phyloP scores from a whole-genome alignment of 345 rosid genomes.

The Hypericum perforatum region DNA sequence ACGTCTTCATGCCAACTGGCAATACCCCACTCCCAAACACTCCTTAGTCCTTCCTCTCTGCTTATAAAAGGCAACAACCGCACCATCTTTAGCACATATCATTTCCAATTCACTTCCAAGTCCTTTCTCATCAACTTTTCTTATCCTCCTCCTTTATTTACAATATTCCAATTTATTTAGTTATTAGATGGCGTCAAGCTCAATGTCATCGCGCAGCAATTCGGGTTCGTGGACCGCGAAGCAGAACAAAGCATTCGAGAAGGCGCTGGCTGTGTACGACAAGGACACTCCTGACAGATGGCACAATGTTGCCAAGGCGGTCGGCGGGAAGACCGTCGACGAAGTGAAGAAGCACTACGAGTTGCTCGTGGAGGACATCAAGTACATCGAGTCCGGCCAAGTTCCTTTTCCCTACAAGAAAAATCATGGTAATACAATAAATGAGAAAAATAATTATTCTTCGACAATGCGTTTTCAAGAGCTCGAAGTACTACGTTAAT shows the following conservation, averaged over 20 bases:
- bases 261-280: constrained; percentile 82
- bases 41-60: constrained; percentile 13
- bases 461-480: neutral
- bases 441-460: constrained; percentile 33
- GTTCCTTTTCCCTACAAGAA: constrained; percentile 81
- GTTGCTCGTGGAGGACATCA: constrained; percentile 58
- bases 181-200: constrained; percentile 53
- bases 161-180: neutral
- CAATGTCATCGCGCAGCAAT: constrained; percentile 66
- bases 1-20: constrained; percentile 35
- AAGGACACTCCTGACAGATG: constrained; percentile 96
- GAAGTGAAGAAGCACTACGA: constrained; percentile 83
- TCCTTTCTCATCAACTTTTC: constrained; percentile 7
- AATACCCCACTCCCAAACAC: constrained; percentile 22
- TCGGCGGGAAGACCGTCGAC: constrained; percentile 75
- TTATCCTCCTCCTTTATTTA: constrained; percentile 6
- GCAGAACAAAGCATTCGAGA: constrained; percentile 94
- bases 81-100: constrained; percentile 41
- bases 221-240: constrained; percentile 65
- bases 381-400: constrained; percentile 65
- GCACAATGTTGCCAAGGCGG: constrained; percentile 85
- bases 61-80: constrained; percentile 53
- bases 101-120: constrained; percentile 15
- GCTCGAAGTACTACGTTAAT: too few relatives aligned
- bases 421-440: constrained; percentile 22